Evolutionary conservation across 2,329 filamentous ascomycete genomes (phyloP).

Genomic region (Grosmannia penicillata): DNA sequence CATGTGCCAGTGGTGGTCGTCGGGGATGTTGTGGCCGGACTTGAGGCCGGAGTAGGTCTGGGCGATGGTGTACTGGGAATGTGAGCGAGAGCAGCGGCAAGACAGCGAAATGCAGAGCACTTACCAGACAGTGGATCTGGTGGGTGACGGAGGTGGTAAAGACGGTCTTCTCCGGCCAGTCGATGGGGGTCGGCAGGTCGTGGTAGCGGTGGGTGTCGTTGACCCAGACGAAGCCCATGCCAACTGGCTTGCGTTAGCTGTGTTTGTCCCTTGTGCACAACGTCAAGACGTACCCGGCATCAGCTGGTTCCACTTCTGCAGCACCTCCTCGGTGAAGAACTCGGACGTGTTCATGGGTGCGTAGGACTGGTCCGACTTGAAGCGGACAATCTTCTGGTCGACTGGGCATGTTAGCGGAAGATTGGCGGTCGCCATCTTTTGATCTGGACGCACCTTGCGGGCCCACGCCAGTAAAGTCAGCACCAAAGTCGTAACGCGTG

Average conservation of each 20-base stretch:
- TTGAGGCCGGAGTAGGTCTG: slow-evolving; percentile 28
- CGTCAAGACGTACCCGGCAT: slow-evolving; percentile 19
- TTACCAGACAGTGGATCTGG: slow-evolving; percentile 20
- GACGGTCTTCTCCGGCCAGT: slow-evolving; percentile 20
- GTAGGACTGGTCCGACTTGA: slow-evolving; percentile 19
- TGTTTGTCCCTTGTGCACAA: too few species aligned
- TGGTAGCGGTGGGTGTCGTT: slow-evolving; percentile 21
- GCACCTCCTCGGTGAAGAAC: slow-evolving; percentile 20
- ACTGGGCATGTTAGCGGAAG: slow-evolving; percentile 15
- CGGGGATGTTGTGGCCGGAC: slow-evolving; percentile 22
- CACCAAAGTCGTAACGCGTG: slow-evolving; percentile 19
- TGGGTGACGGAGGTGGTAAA: slow-evolving; percentile 23
- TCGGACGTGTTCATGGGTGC: slow-evolving; percentile 21
- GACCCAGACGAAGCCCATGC: slow-evolving; percentile 22
- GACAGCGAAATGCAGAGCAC: background rate
- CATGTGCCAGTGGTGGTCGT: slow-evolving; percentile 32
- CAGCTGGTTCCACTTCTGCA: slow-evolving; percentile 20
- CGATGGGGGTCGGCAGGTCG: slow-evolving; percentile 20
- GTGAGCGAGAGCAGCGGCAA: background rate
- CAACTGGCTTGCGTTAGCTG: slow-evolving; percentile 13
- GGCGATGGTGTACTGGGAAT: slow-evolving; percentile 18
- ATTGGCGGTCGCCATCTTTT: too few species aligned
- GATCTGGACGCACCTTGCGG: slow-evolving; percentile 18
- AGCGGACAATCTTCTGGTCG: slow-evolving; percentile 17
- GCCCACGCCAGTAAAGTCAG: slow-evolving; percentile 21